A percentile compares a stretch with the other conserved stretches of the same genome.
phyloP scores from a whole-genome alignment of 1,139 yeast genomes.

The Hyphopichia pseudoburtonii region DNA sequence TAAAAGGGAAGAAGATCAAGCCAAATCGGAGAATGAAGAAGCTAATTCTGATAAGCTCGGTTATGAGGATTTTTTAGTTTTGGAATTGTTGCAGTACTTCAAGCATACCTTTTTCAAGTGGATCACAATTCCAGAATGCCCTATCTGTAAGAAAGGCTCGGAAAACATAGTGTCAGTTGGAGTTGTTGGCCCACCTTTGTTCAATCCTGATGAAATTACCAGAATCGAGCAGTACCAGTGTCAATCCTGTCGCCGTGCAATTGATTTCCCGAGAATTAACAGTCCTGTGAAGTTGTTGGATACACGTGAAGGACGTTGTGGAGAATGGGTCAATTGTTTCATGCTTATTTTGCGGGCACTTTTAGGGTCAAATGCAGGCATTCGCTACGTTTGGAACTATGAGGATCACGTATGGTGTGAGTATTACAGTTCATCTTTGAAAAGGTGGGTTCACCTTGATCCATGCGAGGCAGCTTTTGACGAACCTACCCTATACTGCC shows the following conservation, averaged over 20 bases:
- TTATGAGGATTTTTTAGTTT: conserved; percentile 70
- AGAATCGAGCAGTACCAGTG: conserved; percentile 65
- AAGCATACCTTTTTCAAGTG: conserved; percentile 79
- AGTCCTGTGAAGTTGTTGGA: conserved; percentile 61
- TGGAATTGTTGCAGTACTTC: conserved; percentile 71
- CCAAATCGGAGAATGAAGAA: conserved; percentile 2
- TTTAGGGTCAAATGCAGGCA: conserved; percentile 48
- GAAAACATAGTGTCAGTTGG: conserved; percentile 10
- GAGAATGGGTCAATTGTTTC: conserved; percentile 93
- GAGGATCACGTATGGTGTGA: conserved; percentile 99
- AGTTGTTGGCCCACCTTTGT: conserved; percentile 17
- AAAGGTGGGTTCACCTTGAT: conserved; percentile 86
- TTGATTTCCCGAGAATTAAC: conserved; percentile 76
- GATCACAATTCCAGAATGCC: conserved; percentile 74
- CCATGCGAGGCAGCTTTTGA: conserved; percentile 87
- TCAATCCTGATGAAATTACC: conserved; percentile 33
- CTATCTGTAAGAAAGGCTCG: conserved; percentile 40
- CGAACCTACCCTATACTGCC: conserved; percentile 71
- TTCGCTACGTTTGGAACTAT: conserved; percentile 78
- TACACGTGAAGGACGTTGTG: conserved; percentile 79
- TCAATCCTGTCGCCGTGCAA: conserved; percentile 38
- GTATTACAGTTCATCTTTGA: conserved; percentile 59
- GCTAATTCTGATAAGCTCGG: conserved; percentile 21
- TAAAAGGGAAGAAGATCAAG: conserved; percentile 18
- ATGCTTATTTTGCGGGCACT: conserved; percentile 67